These are phyloP conservation scores for Fusarium sp. DNA, from an alignment of 2,329 filamentous ascomycete genomes.

Conservation along the genomic window DNA sequence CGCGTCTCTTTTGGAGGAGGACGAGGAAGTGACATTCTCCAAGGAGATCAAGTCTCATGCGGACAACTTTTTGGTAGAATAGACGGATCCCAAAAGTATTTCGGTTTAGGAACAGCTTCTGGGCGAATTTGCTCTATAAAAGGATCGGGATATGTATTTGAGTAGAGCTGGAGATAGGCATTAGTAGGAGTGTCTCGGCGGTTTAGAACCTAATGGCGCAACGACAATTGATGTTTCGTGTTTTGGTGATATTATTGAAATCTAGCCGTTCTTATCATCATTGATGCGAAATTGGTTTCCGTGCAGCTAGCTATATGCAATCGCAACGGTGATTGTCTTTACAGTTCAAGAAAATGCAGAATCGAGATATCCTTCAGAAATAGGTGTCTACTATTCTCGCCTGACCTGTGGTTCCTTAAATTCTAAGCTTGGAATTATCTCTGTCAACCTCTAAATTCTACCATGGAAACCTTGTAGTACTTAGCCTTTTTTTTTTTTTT, in stretches of 20 bases:
- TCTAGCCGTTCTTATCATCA: background rate
- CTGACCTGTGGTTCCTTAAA: no score
- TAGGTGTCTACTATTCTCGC: no score
- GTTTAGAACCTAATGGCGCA: slow-evolving; percentile 49
- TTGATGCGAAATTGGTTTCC: background rate
- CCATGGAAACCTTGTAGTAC: no score
- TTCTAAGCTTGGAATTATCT: no score
- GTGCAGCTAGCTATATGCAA: background rate
- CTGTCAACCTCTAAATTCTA: background rate
- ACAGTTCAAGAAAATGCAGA: background rate
- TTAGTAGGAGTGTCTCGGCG: slow-evolving; percentile 43
- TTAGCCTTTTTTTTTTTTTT: no score
- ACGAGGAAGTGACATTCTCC: slow-evolving; percentile 83
- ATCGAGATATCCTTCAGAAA: background rate
- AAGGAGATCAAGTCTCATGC: slow-evolving; percentile 84
- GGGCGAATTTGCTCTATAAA: slow-evolving; percentile 37
- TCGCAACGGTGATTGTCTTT: background rate
- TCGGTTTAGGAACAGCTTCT: slow-evolving; percentile 37
- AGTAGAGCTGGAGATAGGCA: slow-evolving; percentile 38
- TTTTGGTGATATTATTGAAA: slow-evolving; percentile 18
- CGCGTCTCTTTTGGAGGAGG: slow-evolving; percentile 78
- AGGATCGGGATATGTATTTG: slow-evolving; percentile 40
- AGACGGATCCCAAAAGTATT: slow-evolving; percentile 51
- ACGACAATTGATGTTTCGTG: slow-evolving; percentile 45
- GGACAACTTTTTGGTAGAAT: slow-evolving; percentile 83